Base-by-base conservation (phyloP, 2,329 filamentous ascomycete genomes). In the Aspergillus tamarii region DNA sequence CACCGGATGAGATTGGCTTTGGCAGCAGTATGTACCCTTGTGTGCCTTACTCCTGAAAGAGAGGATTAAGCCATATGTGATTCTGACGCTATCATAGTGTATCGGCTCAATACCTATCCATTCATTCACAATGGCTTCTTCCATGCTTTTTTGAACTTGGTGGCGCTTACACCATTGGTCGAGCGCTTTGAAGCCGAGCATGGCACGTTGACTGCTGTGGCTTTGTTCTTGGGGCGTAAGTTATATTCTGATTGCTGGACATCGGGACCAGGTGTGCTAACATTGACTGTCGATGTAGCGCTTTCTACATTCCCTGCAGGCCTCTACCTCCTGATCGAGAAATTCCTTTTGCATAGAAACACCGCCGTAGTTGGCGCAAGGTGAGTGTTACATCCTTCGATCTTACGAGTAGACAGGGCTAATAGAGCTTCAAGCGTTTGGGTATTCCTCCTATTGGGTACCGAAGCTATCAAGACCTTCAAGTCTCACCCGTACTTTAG, bases 111-210 rank as follows among this genome's bases (percentile, higher is more conserved):
- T 76, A 96, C 94, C 0, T 99, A 93, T 74, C 93, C 94, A 0
- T 83, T 99, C 62, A 88, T 97, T 64, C 95, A 99, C 76, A 78
- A 88, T 52, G 91, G 90, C 71, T 85, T 96, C 76, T 83, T 97
- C 70, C 95, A 98, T 78, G 85, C 90, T 65, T 73, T 94, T 59
- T 82, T 96, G 74, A 97, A 98, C 78, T 77, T 93, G 28, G 59
- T 96, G 67, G 91, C 93, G 26, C 78, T 98, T 66, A 89, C 90
- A 45, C 95, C 95, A n/a, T 83, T 99, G 58, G 82, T 99, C 77
- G 94, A 97, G 79, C 88, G 94, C 65, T 99, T 98, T 78, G 95
- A 99, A 81, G 87, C 88, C 66, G 94, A 97, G 77, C 89, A 96
- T 78, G 95, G 95, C 59, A 98, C 94, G 9, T 83, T 98, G 73